Conservation (phyloP, 441 rosid species). For the Populus hybrid region DNA sequence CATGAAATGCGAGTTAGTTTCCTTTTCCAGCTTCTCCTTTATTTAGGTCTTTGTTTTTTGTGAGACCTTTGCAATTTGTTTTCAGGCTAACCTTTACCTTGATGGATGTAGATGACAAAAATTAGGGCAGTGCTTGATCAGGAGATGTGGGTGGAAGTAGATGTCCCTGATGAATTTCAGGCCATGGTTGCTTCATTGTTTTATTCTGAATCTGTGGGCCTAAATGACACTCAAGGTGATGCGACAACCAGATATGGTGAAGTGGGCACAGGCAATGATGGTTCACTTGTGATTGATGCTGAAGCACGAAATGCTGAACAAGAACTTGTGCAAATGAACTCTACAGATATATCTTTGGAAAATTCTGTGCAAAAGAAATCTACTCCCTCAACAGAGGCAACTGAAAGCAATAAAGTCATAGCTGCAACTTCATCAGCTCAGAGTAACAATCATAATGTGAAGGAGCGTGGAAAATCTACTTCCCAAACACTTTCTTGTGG, state of each 20-base stretch:
- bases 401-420: constrained; percentile 53
- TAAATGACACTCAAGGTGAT: constrained; percentile 36
- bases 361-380: constrained; percentile 40
- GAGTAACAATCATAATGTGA: constrained; percentile 48
- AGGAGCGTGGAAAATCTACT: constrained; percentile 61
- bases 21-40: constrained; percentile 8
- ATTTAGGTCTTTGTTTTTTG: not conserved
- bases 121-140: constrained; percentile 98
- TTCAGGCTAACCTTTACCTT: constrained; percentile 23
- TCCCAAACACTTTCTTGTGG: constrained; percentile 60
- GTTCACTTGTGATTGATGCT: constrained; percentile 31
- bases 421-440: constrained; percentile 31
- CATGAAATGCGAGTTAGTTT: constrained; percentile 93
- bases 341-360: constrained; percentile 38
- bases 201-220: constrained; percentile 42
- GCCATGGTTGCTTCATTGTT: constrained; percentile 58
- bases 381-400: constrained; percentile 34
- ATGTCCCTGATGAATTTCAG: constrained; percentile 97
- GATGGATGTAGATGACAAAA: constrained; percentile 73
- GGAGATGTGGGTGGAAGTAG: constrained; percentile 99
- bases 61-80: not conserved
- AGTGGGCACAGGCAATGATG: constrained; percentile 38
- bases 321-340: constrained; percentile 36
- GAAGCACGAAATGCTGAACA: constrained; percentile 38
- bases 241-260: constrained; percentile 24